Base-by-base conservation (phyloP, 805 yeast species). In the Myxozyma neotropica region DNA sequence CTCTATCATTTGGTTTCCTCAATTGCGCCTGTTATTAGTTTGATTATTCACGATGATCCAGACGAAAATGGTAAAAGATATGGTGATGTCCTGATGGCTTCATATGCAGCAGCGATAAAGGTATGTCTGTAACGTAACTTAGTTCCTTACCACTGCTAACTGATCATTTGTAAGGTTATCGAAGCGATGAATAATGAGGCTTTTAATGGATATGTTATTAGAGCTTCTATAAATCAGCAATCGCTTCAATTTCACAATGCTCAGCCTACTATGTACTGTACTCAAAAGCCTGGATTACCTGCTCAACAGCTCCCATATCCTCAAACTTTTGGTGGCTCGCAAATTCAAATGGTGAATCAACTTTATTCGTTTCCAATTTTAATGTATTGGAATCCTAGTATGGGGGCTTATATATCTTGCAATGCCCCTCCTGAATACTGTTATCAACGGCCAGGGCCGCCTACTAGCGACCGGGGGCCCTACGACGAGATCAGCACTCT, bases 41-140 rank as follows among this genome's bases (percentile, higher is more conserved):
- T 54, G 23, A 39, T 58, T 15, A 61, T 63, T 23, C 42, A 53
- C 31, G 57, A 61, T 19, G 46, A 53, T 10, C 53, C 53, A 23
- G 53, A 61, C 24, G 55, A 55, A 13, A 44, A 29, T 29, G 67
- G 62, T 26, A 33, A 42, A 13, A 35, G 67, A 17, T 47, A 45
- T 49, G 65, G 61, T 8, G 61, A 63, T 19, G 55, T 58, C 1
- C 23, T 57, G 38, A 57, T 63, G 60, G 24, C 31, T 12, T 24
- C 52, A 7, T 27, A 33, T 24, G 57, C 56, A 4, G 53, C 46
- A 17, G 64, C 64, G 3, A 39, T 29, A 6, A 23, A 26, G 49
- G 62, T 58, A 26, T 7, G 50, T 7, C n/a, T 10, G 21, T 27
- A 4, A n/a, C 31, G 4, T 2, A 13, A 29, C 15, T 7, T 12